These are phyloP conservation scores for Colletotrichum aenigma DNA, from an alignment of 2,329 filamentous ascomycete species.

Conservation along the genomic window DNA sequence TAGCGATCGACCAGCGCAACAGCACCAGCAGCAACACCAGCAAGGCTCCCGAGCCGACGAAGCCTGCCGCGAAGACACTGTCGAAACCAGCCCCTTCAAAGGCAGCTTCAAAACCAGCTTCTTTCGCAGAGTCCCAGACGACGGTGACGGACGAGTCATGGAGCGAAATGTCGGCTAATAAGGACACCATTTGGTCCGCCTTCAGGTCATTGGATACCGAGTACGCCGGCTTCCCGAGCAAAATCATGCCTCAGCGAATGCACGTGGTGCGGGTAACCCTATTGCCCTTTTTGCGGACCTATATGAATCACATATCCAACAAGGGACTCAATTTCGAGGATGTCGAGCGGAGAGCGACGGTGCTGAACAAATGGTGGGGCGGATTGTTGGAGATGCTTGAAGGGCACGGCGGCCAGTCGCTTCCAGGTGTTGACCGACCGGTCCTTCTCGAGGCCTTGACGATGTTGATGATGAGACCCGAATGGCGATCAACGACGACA, in stretches of 20 bases:
- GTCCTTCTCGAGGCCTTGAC: slow-evolving; percentile 79
- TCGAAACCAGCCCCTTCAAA: not conserved
- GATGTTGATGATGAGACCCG: slow-evolving; percentile 84
- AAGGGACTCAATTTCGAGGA: slow-evolving; percentile 74
- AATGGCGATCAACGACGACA: slow-evolving; percentile 80
- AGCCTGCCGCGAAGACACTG: not conserved
- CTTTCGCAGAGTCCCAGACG: slow-evolving; percentile 39
- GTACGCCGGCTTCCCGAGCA: slow-evolving; percentile 66
- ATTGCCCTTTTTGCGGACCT: slow-evolving; percentile 77
- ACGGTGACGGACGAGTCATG: slow-evolving; percentile 49
- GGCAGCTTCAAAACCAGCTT: slow-evolving; percentile 40
- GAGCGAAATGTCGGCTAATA: slow-evolving; percentile 46
- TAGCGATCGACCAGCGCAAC: not conserved
- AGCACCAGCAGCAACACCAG: not conserved
- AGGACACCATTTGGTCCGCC: slow-evolving; percentile 59
- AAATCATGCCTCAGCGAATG: slow-evolving; percentile 75
- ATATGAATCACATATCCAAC: slow-evolving; percentile 71
- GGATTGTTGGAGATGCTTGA: slow-evolving; percentile 82
- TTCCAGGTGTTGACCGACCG: slow-evolving; percentile 84
- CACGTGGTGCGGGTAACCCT: slow-evolving; percentile 74
- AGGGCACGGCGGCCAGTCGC: slow-evolving; percentile 68
- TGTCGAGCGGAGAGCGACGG: slow-evolving; percentile 77
- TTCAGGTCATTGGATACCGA: slow-evolving; percentile 60
- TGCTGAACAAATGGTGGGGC: slow-evolving; percentile 91
- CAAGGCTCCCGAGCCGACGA: not conserved